A percentile compares a stretch with the other conserved stretches of the same genome.
Evolutionary conservation across 177 flowering plant species (phyloP).

Genomic region (Vitis hybrid): DNA sequence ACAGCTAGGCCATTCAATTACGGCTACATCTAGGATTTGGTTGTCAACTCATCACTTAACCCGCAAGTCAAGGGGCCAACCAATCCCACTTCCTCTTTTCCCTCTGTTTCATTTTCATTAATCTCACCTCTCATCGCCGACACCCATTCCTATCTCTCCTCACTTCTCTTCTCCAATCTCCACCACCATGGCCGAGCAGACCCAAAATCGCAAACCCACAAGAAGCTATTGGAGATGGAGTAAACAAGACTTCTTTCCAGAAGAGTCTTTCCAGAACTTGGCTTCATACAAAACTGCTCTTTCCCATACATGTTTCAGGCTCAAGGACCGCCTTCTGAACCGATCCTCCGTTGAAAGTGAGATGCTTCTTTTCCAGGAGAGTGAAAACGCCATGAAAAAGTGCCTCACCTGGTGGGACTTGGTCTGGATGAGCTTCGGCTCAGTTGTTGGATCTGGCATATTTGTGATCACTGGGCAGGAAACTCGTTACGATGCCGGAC

Average conservation of each 20-base stretch:
- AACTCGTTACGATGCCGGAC: constrained; percentile 66
- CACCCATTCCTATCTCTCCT: no score
- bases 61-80: no score
- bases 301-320: constrained; percentile 51
- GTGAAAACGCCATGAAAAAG: constrained; percentile 52
- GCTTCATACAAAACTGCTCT: constrained; percentile 56
- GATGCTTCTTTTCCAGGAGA: constrained; percentile 44
- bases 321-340: constrained; percentile 59
- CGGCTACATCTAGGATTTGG: no score
- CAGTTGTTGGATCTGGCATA: constrained; percentile 89
- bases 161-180: no score
- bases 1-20: no score
- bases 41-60: no score
- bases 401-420: constrained; percentile 95
- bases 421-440: constrained; percentile 76
- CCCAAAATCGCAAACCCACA: not conserved
- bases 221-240: constrained; percentile 71
- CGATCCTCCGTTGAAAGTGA: constrained; percentile 70
- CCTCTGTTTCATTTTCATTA: no score
- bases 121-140: no score
- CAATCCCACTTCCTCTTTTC: no score
- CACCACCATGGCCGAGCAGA: no score
- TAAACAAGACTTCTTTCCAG: constrained; percentile 79
- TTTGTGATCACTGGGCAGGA: constrained; percentile 80
- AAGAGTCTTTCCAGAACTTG: constrained; percentile 53